phyloP scores from a whole-genome alignment of 257 asterid genomes.

The Solanum ossicruentum region DNA sequence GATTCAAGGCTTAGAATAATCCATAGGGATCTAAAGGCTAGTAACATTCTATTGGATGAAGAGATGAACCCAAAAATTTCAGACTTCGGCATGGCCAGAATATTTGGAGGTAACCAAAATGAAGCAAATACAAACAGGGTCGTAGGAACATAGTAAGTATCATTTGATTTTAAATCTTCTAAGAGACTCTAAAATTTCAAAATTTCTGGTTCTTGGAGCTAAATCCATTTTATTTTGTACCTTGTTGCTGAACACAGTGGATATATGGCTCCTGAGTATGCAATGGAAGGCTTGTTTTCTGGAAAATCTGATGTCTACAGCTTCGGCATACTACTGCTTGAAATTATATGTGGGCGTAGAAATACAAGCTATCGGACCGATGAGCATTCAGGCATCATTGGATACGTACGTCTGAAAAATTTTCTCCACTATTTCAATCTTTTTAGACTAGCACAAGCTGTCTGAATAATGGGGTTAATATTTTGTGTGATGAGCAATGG shows the following conservation, averaged over 20 bases:
- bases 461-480: not conserved
- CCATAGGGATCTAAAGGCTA: slow-evolving; percentile 76
- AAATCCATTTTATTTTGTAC: not conserved
- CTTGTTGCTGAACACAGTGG: slow-evolving; percentile 33
- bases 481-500: not conserved
- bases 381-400: slow-evolving; percentile 42
- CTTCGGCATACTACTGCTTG: slow-evolving; percentile 69
- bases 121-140: slow-evolving; percentile 78
- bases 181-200: not conserved
- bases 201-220: not conserved
- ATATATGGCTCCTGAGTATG: slow-evolving; percentile 95
- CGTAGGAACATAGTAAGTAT: slow-evolving; percentile 81
- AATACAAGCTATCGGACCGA: slow-evolving; percentile 38
- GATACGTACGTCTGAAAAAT: slow-evolving; percentile 40
- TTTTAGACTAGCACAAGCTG: not conserved
- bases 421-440: not conserved
- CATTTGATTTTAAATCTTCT: not conserved
- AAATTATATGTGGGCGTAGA: slow-evolving; percentile 60
- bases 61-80: slow-evolving; percentile 92
- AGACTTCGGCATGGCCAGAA: slow-evolving; percentile 94
- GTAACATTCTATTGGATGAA: slow-evolving; percentile 76
- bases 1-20: slow-evolving; percentile 83
- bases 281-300: slow-evolving; percentile 90
- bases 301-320: slow-evolving; percentile 84
- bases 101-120: slow-evolving; percentile 67